Evolutionary conservation across 2,329 filamentous ascomycete genomes (phyloP).

Genomic region (Claviceps sp.): DNA sequence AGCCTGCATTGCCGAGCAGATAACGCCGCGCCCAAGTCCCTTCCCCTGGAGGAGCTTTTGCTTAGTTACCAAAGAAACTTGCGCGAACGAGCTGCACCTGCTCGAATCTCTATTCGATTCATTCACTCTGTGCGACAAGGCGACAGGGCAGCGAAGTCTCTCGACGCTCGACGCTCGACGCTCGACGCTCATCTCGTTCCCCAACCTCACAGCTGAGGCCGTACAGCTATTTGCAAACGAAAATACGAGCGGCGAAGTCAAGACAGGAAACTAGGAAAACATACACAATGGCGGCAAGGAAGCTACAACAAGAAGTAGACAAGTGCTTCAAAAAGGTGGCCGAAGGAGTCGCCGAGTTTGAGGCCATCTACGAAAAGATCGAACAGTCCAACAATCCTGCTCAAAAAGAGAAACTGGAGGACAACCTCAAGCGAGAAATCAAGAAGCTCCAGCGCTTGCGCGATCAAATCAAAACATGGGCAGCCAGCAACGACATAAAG

Average conservation of each 20-base stretch:
- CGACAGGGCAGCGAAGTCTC: not conserved
- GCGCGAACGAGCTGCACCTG: slow-evolving; percentile 1
- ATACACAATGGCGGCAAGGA: slow-evolving; percentile 75
- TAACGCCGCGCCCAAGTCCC: not conserved
- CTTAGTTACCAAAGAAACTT: not conserved
- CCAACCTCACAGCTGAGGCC: not conserved
- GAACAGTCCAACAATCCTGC: slow-evolving; percentile 81
- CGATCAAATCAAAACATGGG: slow-evolving; percentile 99
- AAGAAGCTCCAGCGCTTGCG: slow-evolving; percentile 97
- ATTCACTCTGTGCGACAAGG: not conserved
- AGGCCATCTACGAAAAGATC: slow-evolving; percentile 95
- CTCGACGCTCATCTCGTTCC: not conserved
- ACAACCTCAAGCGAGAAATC: slow-evolving; percentile 97
- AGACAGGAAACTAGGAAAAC: not conserved
- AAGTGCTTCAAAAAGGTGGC: slow-evolving; percentile 98
- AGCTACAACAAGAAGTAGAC: slow-evolving; percentile 95
- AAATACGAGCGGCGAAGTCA: not conserved
- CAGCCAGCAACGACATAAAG: slow-evolving; percentile 96
- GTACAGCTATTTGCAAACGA: not conserved
- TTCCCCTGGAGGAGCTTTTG: not conserved
- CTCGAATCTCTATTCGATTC: not conserved
- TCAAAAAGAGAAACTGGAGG: slow-evolving; percentile 96
- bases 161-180: not conserved
- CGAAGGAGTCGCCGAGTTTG: slow-evolving; percentile 85
- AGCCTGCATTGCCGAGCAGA: not conserved